Conservation (phyloP, 2,329 filamentous ascomycete species). For the Acephala macrosclerotiorum region DNA sequence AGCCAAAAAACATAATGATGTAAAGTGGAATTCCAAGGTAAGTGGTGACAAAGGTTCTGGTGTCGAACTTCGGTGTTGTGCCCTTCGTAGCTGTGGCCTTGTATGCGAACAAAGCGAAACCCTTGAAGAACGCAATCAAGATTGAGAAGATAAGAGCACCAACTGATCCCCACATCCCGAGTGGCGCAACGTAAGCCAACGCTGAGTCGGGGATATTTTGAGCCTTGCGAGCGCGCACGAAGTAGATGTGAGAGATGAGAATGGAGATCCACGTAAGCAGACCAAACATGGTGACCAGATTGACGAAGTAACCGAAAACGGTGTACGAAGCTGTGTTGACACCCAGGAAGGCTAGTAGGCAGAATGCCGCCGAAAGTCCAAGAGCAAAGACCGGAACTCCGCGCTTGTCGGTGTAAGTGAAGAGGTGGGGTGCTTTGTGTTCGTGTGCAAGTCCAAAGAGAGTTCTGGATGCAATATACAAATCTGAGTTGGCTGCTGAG, state of each 20-base stretch:
- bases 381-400: slow-evolving; percentile 58
- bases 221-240: slow-evolving; percentile 66
- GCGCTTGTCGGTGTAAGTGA: slow-evolving; percentile 62
- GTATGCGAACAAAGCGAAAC: slow-evolving; percentile 75
- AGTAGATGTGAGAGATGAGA: slow-evolving; percentile 73
- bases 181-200: slow-evolving; percentile 72
- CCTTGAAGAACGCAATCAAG: slow-evolving; percentile 82
- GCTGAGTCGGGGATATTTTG: slow-evolving; percentile 62
- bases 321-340: slow-evolving; percentile 63
- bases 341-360: slow-evolving; percentile 72
- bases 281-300: slow-evolving; percentile 58
- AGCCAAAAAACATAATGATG: slow-evolving; percentile 63
- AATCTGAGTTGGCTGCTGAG: slow-evolving; percentile 65
- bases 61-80: slow-evolving; percentile 62
- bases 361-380: slow-evolving; percentile 56
- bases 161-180: slow-evolving; percentile 75
- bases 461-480: slow-evolving; percentile 73
- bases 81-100: slow-evolving; percentile 52
- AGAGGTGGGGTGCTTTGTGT: slow-evolving; percentile 68
- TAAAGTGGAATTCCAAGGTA: slow-evolving; percentile 71
- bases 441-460: slow-evolving; percentile 73
- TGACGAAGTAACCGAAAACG: slow-evolving; percentile 76
- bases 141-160: slow-evolving; percentile 73
- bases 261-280: slow-evolving; percentile 52
- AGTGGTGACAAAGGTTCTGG: slow-evolving; percentile 69